These are phyloP conservation scores for Suhomyces coccinellae DNA, from an alignment of 1,139 yeast species.

Conservation along the genomic window DNA sequence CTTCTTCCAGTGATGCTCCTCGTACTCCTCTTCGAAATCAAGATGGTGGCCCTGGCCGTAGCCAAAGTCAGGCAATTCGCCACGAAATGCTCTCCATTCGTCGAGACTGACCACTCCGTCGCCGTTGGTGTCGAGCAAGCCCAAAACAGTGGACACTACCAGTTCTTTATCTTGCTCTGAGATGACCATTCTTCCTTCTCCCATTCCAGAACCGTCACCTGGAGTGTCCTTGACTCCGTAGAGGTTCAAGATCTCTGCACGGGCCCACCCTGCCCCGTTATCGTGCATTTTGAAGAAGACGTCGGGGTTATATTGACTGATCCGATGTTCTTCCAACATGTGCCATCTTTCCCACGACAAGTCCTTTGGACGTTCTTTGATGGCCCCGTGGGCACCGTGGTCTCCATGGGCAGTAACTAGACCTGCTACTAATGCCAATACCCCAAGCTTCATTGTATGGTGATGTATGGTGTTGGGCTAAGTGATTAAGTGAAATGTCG, in stretches of 20 bases:
- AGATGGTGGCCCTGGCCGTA: conserved; percentile 97
- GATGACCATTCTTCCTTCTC: conserved; percentile 63
- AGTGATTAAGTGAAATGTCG: not conserved
- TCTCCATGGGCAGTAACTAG: conserved; percentile 12
- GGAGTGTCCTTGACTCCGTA: conserved; percentile 80
- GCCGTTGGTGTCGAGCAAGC: conserved; percentile 61
- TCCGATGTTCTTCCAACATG: conserved; percentile 83
- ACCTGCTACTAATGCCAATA: not conserved
- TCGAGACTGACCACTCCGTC: conserved; percentile 65
- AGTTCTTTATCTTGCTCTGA: conserved; percentile 57
- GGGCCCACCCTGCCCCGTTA: conserved; percentile 55
- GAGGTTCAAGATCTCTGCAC: conserved; percentile 68
- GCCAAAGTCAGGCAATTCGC: conserved; percentile 86
- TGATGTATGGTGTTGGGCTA: not conserved
- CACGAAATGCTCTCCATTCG: conserved; percentile 73
- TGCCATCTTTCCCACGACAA: conserved; percentile 80
- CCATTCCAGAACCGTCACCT: conserved; percentile 92
- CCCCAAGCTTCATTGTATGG: conserved; percentile 8
- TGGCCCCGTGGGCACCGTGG: conserved; percentile 9
- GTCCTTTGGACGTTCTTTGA: conserved; percentile 42
- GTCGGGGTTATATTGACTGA: conserved; percentile 71
- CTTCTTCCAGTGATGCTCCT: conserved; percentile 91
- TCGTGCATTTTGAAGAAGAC: conserved; percentile 86
- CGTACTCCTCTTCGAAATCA: conserved; percentile 91
- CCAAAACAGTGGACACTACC: conserved; percentile 57